Evolutionary conservation across 129 eudicot genomes (phyloP), one percentile per base, ranked within the genome.

Genomic region (Dittrichia graveolens): DNA sequence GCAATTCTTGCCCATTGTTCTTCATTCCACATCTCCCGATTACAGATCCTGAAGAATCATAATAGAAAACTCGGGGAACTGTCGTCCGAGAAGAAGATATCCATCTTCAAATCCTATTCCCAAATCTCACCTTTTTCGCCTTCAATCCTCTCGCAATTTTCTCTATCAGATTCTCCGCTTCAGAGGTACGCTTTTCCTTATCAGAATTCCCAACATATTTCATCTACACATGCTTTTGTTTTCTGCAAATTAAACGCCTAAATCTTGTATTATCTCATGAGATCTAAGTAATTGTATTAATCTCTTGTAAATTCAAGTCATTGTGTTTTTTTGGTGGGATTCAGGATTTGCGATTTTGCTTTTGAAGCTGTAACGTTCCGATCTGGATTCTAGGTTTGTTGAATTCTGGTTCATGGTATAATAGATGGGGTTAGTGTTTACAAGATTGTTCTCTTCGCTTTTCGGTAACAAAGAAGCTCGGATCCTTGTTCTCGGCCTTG

Each of bases 391-490:
- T 63, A 31, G 60, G 39, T 41, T 61, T 50, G 67, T 39, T 19
- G 70, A 47, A 62, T 44, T 43, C 40, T 59, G 14, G 43, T 57
- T 12, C 47, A 76, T 42, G 64, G 49, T 66, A 44, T 45, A 76
- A 60, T 77, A 78, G 61, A 95, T 95, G 99, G 99, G 99, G 50
- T 72, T 95, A 50, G 90, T 85, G 77, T 95, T 95, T 65, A 79
- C 96, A 11, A 70, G 83, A 60, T 73, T 95, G 75, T 95, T 95
- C 79, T 83, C 99, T 9, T 95, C 99, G 9, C 74, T 95, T 31
- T 95, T 95, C 67, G 99, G 99, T 35, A 88, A 85, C 81, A 90
- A 91, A 67, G 99, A 95, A 85, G 99, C 99, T 86, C 91, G 99
- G 81, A 95, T 95, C 83, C 92, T 95, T 9, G 99, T 95, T 69